Evolutionary conservation across 768 basidiomycete species (phyloP).

Genomic region (Lactarius indigo): DNA sequence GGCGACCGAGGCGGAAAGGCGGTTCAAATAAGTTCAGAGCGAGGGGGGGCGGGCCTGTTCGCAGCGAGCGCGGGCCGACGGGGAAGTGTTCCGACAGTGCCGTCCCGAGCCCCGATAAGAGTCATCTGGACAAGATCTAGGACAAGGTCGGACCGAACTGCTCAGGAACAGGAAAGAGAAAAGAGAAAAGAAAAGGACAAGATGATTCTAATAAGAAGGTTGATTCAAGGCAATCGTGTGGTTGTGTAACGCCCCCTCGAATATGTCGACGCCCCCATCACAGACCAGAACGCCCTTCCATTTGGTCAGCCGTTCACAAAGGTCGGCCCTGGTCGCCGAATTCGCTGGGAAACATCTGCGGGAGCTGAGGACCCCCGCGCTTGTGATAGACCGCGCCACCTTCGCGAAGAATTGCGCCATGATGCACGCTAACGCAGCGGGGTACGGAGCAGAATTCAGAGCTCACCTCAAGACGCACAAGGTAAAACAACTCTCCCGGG

Average conservation of each 20-base stretch:
- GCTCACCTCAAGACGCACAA: slow-evolving; percentile 87
- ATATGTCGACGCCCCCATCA: slow-evolving; percentile 28
- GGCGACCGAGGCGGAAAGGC: slow-evolving; percentile 4
- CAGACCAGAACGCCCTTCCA: slow-evolving; percentile 49
- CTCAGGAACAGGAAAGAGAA: neutral
- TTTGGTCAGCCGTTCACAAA: slow-evolving; percentile 41
- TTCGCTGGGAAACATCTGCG: slow-evolving; percentile 58
- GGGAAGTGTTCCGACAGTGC: neutral
- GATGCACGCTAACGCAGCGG: slow-evolving; percentile 65
- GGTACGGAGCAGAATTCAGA: slow-evolving; percentile 69
- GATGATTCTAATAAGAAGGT: slow-evolving; percentile 1
- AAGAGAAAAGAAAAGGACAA: neutral
- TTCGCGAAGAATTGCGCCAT: slow-evolving; percentile 70
- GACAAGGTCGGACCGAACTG: slow-evolving; percentile 6
- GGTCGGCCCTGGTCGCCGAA: slow-evolving; percentile 46
- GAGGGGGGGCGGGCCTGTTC: neutral
- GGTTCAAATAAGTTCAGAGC: slow-evolving; percentile 9
- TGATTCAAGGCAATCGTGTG: neutral
- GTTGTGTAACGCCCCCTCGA: neutral
- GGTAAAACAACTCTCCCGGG: slow-evolving; percentile 36
- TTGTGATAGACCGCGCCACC: slow-evolving; percentile 68
- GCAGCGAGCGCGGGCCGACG: neutral
- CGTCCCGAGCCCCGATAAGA: neutral
- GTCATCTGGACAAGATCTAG: neutral
- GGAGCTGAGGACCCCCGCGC: slow-evolving; percentile 67